A percentile compares a stretch with the other conserved stretches of the same genome.
phyloP scores from a whole-genome alignment of 2,329 filamentous ascomycete species.

The Huntiella decipiens region DNA sequence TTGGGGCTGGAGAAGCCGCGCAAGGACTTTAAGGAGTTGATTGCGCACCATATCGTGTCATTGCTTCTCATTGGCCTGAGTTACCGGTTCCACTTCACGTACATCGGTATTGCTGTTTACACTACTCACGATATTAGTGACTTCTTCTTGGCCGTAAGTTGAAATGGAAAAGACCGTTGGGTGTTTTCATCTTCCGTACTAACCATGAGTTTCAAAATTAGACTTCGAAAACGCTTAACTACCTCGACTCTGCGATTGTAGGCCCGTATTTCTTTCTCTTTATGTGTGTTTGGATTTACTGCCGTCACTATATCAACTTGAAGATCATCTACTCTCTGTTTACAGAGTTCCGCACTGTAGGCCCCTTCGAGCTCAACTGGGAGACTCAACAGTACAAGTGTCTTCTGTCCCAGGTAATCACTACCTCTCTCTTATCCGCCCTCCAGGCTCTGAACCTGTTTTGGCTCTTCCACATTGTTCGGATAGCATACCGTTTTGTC shows the following conservation, averaged over 20 bases:
- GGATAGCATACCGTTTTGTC: constrained; percentile 55
- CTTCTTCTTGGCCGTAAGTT: constrained; percentile 76
- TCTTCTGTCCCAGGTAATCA: constrained; percentile 48
- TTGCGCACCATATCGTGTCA: constrained; percentile 80
- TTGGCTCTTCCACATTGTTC: constrained; percentile 61
- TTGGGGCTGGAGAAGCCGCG: constrained; percentile 80
- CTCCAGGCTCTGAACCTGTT: constrained; percentile 64
- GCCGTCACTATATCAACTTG: constrained; percentile 71
- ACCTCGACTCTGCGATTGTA: constrained; percentile 63
- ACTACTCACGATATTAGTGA: constrained; percentile 88
- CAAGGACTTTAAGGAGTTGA: constrained; percentile 89
- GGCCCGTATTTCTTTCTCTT: constrained; percentile 71
- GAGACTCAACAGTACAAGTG: constrained; percentile 61
- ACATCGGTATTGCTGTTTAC: constrained; percentile 84
- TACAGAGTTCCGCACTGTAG: constrained; percentile 55
- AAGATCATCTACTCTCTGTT: constrained; percentile 57
- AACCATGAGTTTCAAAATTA: constrained; percentile 17
- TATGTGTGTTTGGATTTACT: constrained; percentile 70
- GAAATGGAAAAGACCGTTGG: neutral
- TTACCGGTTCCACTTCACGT: constrained; percentile 93
- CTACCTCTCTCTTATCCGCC: constrained; percentile 40
- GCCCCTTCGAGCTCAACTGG: constrained; percentile 62
- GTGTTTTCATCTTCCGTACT: neutral
- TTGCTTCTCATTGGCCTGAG: constrained; percentile 65
- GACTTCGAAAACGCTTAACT: constrained; percentile 85